Evolutionary conservation across 257 asterid species (phyloP).

Genomic region (Fraxinus pennsylvanica): DNA sequence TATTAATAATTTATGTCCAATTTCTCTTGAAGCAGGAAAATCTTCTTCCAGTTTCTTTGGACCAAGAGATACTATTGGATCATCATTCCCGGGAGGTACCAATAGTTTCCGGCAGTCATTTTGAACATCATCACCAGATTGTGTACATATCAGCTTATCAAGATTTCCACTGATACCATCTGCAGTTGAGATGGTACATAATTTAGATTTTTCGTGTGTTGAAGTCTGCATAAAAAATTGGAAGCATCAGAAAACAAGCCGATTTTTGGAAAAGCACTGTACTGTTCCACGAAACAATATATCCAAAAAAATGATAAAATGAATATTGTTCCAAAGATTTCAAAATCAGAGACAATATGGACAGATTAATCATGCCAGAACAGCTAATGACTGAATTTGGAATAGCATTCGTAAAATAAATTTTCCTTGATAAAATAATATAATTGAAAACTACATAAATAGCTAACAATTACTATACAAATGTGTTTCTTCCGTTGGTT

Average conservation of each 20-base stretch:
- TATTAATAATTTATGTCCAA: slow-evolving; percentile 42
- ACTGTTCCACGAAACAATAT: background rate
- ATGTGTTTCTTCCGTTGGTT: background rate
- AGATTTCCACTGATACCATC: slow-evolving; percentile 34
- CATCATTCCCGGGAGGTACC: slow-evolving; percentile 35
- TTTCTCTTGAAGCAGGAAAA: slow-evolving; percentile 36
- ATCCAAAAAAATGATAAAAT: background rate
- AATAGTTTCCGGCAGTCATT: slow-evolving; percentile 32
- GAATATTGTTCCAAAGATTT: background rate
- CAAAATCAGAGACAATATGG: background rate
- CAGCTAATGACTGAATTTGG: background rate
- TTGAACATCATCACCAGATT: slow-evolving; percentile 39
- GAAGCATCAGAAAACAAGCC: slow-evolving; percentile 36
- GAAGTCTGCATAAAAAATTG: slow-evolving; percentile 55
- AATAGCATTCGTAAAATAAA: background rate
- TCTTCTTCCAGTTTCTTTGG: slow-evolving; percentile 39
- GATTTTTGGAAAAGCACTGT: background rate
- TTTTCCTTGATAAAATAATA: background rate
- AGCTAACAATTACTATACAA: background rate
- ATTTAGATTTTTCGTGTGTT: slow-evolving; percentile 44
- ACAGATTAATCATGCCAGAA: background rate
- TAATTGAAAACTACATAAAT: background rate
- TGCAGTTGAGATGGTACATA: slow-evolving; percentile 37
- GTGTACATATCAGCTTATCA: slow-evolving; percentile 42
- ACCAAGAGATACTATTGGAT: slow-evolving; percentile 33